Base-by-base conservation (phyloP, 805 yeast species). In the Metschnikowia anglica region DNA sequence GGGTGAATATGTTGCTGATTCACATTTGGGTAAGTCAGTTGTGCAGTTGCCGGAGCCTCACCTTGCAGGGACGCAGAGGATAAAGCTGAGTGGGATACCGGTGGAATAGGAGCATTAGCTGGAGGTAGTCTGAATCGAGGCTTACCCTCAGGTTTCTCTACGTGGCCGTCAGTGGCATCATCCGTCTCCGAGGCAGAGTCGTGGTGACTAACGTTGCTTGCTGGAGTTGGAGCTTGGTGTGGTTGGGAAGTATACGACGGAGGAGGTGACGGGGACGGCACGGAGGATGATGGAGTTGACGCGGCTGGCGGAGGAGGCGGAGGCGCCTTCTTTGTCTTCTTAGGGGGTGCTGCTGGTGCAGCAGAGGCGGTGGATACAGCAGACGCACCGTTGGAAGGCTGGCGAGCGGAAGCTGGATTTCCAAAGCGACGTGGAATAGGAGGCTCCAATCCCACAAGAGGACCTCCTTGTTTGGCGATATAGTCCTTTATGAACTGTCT, bases 381-480 rank as follows among this genome's bases (percentile, higher is more conserved):
- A 17, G 32, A 26, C 27, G 37, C 36, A 11, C 26, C 36, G 2
- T 20, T 19, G 4, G 43, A 33, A 13, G 24, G 37, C 5, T 20
- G 28, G 10, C 41, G 35, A 6, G 36, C 12, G 18, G 29, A 6
- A n/a, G 20, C 10, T 18, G 24, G 23, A 15, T 16, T 19, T 17
- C 48, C 44, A 29, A 41, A 47, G 16, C 53, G 40, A 50, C 91
- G 72, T 3, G 93, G 95, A 39, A 87, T 69, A 12, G 95, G 95
- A 4, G 95, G 95, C 58, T 87, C 95, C 19, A 84, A 65, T 1
- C 95, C 95, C 21, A 84, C 84, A 62, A 91, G 67, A 24, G 93
- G 83, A 17, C 90, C 85, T 41, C 93, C 88, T 59, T 80, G 83
- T 54, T 82, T 71, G 3, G 79, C 67, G 45, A 88, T 85, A 57